Evolutionary conservation across 2,329 filamentous ascomycete genomes (phyloP), one percentile per base, ranked within the genome.

Genomic region (Xylaria sp.): DNA sequence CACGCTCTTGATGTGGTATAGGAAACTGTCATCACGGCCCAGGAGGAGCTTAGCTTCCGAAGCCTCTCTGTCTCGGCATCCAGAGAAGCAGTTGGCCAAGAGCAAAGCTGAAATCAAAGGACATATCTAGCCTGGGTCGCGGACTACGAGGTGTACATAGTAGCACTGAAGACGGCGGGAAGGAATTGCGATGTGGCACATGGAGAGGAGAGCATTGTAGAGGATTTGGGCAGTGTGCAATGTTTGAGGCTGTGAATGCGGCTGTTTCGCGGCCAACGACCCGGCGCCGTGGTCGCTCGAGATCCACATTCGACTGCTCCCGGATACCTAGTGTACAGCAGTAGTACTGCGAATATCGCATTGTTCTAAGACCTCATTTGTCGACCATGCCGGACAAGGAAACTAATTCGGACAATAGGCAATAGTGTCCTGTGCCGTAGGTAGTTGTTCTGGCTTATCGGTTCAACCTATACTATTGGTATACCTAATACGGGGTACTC

Each of bases 171-270:
- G 30, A 39, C 4, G n/a, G 45, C 48, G n/a, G 30, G 15, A n/a
- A 32, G 18, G 15, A 30, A 36, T 7, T 28, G 25, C 23, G 57
- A 28, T 30, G 18, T 52, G n/a, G 34, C 3, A 7, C 23, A 45
- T 15, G 48, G 3, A 20, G 9, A 20, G 28, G 9, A 20, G 28
- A 32, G 45, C 30, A 50, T 53, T 52, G 13, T 18, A 34, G n/a
- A 60, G 43, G 39, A 55, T 53, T 20, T 25, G 46, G 65, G 60
- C 55, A 41, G 65, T 53, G 62, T 32, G 43, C 32, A 48, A 41
- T 39, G 45, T 65, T 53, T 59, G 57, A 61, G 66, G 66, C 58
- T 62, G 58, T 65, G 58, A 59, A 53, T 50, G 65, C 60, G 65
- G 61, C 61, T 67, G 45, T 58, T 57, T 58, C 62, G 60, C 34